Evolutionary conservation across 1,284 basidiomycete genomes (phyloP).

Genomic region (Ganoderma boninense): DNA sequence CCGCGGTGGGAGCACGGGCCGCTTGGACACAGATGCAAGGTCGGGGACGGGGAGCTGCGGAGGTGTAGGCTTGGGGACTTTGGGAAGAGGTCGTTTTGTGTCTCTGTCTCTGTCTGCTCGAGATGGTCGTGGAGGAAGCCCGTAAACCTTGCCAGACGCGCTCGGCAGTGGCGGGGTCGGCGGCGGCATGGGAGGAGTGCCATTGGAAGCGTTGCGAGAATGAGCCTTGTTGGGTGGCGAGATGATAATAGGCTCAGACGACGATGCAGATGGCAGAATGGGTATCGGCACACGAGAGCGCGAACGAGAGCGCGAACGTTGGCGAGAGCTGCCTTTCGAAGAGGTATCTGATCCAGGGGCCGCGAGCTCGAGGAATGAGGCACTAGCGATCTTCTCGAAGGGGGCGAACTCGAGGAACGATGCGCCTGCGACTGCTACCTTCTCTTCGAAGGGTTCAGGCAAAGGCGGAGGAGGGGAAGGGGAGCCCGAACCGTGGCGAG

Average conservation of each 20-base stretch:
- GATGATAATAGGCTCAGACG: constrained; percentile 26
- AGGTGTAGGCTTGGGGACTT: constrained; percentile 4
- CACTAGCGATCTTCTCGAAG: constrained; percentile 11
- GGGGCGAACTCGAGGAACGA: constrained; percentile 2
- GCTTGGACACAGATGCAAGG: background rate
- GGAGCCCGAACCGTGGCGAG: constrained; percentile 15
- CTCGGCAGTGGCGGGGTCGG: constrained; percentile 3
- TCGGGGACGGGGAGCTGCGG: constrained; percentile 19
- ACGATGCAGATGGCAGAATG: constrained; percentile 24
- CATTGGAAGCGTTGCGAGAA: constrained; percentile 19
- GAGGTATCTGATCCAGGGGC: constrained; percentile 5
- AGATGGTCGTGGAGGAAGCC: constrained; percentile 10
- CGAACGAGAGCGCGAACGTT: constrained; percentile 19
- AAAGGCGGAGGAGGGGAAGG: constrained; percentile 18
- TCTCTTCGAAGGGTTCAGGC: constrained; percentile 13
- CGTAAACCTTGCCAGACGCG: background rate
- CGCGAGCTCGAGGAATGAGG: background rate
- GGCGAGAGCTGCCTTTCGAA: constrained; percentile 13
- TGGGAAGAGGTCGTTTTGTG: constrained; percentile 10
- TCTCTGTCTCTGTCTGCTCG: constrained; percentile 9
- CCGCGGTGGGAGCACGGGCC: background rate
- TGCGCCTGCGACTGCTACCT: constrained; percentile 8
- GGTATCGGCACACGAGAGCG: constrained; percentile 24
- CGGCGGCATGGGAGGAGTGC: background rate
- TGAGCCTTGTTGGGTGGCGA: constrained; percentile 21